Percentiles rank a stretch among this genome's conserved stretches.
Evolutionary conservation across 2,329 filamentous ascomycete species (phyloP).

Genomic region (Arthrobotrys sinensis): DNA sequence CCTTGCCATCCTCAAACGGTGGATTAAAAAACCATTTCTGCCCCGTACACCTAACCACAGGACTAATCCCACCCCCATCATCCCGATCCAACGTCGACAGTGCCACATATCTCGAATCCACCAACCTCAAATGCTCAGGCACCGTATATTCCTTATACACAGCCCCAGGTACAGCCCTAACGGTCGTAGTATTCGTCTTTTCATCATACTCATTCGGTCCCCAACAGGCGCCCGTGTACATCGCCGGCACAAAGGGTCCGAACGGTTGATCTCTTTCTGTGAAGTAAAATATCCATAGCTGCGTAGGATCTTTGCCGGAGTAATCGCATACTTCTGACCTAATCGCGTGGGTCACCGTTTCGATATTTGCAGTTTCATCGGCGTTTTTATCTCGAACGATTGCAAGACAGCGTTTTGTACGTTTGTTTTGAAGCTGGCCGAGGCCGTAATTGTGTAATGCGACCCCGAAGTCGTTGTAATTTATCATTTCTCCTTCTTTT

Average conservation of each 20-base stretch:
- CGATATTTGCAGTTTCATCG: constrained; percentile 11
- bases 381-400: constrained; percentile 1
- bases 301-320: constrained; percentile 12
- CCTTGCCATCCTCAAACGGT: constrained; percentile 23
- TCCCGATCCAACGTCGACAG: constrained; percentile 47
- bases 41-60: constrained; percentile 44
- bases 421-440: constrained; percentile 32
- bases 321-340: constrained; percentile 32
- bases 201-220: neutral
- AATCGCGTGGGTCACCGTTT: constrained; percentile 8
- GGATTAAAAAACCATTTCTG: constrained; percentile 54
- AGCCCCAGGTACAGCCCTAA: constrained; percentile 19
- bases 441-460: constrained; percentile 38
- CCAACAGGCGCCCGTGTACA: constrained; percentile 26
- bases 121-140: constrained; percentile 31
- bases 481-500: constrained; percentile 20
- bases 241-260: constrained; percentile 34
- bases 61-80: constrained; percentile 28
- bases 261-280: constrained; percentile 28
- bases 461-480: constrained; percentile 8
- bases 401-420: constrained; percentile 29
- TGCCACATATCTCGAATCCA: constrained; percentile 47
- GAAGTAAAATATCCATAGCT: constrained; percentile 48
- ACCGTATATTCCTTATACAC: constrained; percentile 22
- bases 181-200: neutral